Evolutionary conservation across 1,284 basidiomycete species (phyloP).

Genomic region (Prillingera fragicola): DNA sequence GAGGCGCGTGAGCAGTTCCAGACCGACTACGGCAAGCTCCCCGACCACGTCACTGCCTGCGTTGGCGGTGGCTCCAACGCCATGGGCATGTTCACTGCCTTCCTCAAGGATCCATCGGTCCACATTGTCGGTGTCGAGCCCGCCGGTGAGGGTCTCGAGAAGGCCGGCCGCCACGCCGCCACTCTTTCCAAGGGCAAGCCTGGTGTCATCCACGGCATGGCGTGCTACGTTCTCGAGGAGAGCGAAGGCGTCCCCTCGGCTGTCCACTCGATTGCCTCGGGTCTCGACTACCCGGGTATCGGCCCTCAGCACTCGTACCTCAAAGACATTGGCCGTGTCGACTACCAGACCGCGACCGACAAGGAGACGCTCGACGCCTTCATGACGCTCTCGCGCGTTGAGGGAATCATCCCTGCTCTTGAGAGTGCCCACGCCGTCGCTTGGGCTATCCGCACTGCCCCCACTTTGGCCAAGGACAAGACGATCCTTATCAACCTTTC

Average conservation of each 20-base stretch:
- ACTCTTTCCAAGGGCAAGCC: constrained; percentile 83
- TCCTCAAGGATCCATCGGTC: constrained; percentile 77
- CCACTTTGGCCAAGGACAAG: constrained; percentile 71
- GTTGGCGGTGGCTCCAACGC: constrained; percentile 97
- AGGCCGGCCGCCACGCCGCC: constrained; percentile 82
- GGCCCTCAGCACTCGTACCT: constrained; percentile 97
- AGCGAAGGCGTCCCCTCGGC: constrained; percentile 85
- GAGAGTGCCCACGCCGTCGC: constrained; percentile 96
- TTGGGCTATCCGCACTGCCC: constrained; percentile 79
- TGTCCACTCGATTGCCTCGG: constrained; percentile 82
- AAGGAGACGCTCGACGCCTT: constrained; percentile 90
- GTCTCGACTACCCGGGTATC: constrained; percentile 54
- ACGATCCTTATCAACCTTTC: constrained; percentile 67
- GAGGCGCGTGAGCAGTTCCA: constrained; percentile 89
- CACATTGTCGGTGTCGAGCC: constrained; percentile 87
- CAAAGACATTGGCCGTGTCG: constrained; percentile 87
- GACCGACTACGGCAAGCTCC: constrained; percentile 71
- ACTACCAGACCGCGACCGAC: constrained; percentile 89
- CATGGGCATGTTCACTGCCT: constrained; percentile 93
- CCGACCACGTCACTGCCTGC: constrained; percentile 90
- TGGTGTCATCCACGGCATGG: constrained; percentile 88
- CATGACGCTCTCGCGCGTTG: constrained; percentile 79
- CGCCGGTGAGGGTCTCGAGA: constrained; percentile 84
- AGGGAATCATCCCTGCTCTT: constrained; percentile 96
- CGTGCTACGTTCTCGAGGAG: constrained; percentile 90